Percentiles rank a stretch among this genome's conserved stretches.
Conservation (phyloP, 1,139 yeast species). For the Groenewaldozyma auringiensis region DNA sequence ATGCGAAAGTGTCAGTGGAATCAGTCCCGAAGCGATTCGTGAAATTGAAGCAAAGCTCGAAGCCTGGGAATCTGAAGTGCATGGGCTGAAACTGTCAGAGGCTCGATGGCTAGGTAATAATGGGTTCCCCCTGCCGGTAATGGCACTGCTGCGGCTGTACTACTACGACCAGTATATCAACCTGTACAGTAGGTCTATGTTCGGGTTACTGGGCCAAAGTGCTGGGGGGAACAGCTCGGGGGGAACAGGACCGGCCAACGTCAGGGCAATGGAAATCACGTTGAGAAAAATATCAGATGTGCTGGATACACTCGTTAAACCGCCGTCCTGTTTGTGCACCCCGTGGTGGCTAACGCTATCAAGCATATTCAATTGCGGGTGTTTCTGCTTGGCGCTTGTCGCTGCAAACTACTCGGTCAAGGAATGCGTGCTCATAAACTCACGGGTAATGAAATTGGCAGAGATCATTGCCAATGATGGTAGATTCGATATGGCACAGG, state of each 20-base stretch:
- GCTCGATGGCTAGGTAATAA: not conserved
- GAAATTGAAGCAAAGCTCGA: not conserved
- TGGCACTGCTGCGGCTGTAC: not conserved
- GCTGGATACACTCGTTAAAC: not conserved
- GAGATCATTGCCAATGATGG: constrained; percentile 36
- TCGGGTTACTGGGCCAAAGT: not conserved
- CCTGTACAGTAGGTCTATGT: not conserved
- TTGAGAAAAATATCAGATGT: not conserved
- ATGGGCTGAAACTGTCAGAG: not conserved
- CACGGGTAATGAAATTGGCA: constrained; percentile 26
- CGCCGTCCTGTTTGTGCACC: constrained; percentile 18
- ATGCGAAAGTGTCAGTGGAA: not conserved
- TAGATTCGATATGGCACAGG: constrained; percentile 51
- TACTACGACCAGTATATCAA: constrained; percentile 1
- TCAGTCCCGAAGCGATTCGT: not conserved
- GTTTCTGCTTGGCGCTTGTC: constrained; percentile 40
- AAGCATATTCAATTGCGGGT: constrained; percentile 42
- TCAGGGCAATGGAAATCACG: not conserved
- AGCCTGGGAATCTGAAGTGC: constrained; percentile 2
- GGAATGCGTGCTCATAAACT: constrained; percentile 16
- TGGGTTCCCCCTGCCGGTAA: not conserved
- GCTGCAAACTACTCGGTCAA: constrained; percentile 32
- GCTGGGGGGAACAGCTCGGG: not conserved
- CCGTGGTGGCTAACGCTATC: constrained; percentile 53
- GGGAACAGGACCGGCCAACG: not conserved